Evolutionary conservation across 208 protist genomes (phyloP).

Genomic region (Crithidia fasciculata): DNA sequence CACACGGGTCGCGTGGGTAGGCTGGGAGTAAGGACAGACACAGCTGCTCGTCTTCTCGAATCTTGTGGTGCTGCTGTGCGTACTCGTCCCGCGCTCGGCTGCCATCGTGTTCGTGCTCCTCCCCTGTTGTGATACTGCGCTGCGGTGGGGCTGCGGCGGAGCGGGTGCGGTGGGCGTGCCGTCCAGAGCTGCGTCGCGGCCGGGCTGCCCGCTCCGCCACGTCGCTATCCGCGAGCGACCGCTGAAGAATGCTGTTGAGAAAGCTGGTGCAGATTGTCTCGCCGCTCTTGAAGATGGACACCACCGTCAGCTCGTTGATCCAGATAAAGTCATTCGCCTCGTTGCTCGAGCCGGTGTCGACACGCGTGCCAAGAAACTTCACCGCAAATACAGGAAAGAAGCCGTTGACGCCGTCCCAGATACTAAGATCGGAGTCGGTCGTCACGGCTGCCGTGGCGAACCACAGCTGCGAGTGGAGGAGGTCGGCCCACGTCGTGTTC

Average conservation of each 20-base stretch:
- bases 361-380: constrained; percentile 20
- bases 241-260: constrained; percentile 43
- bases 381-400: constrained; percentile 70
- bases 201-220: background rate
- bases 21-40: constrained; percentile 21
- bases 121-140: background rate
- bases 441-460: constrained; percentile 68
- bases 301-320: constrained; percentile 79
- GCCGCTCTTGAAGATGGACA: constrained; percentile 67
- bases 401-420: constrained; percentile 77
- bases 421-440: constrained; percentile 68
- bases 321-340: constrained; percentile 77
- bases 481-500: constrained; percentile 33
- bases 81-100: constrained; percentile 11
- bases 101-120: constrained; percentile 18
- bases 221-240: constrained; percentile 22
- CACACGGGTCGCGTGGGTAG: constrained; percentile 36
- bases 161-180: background rate
- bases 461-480: constrained; percentile 77
- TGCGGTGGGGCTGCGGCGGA: background rate
- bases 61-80: constrained; percentile 19
- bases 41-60: constrained; percentile 17
- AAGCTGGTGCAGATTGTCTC: constrained; percentile 72
- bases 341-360: constrained; percentile 23
- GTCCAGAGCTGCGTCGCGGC: background rate